Conservation (phyloP, 805 yeast genomes). For the Cyberlindnera nakhonratchasimensis region DNA sequence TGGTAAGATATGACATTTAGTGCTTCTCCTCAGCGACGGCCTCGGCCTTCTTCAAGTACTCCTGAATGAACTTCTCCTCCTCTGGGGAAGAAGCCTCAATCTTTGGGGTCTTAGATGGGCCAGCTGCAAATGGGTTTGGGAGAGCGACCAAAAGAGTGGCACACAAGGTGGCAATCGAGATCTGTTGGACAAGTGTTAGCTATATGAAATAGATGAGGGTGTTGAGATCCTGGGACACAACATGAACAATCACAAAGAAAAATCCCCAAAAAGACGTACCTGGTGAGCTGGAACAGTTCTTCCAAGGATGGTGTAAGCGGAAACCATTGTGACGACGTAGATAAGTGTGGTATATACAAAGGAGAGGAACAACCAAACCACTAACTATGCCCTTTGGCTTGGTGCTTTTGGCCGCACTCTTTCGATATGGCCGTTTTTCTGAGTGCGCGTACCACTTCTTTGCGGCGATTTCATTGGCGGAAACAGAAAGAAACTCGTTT, state of each 20-base stretch:
- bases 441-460: conserved; percentile 6
- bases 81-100: conserved; percentile 79
- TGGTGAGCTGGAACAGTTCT: conserved; percentile 80
- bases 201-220: neutral
- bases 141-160: conserved; percentile 56
- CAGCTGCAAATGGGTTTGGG: conserved; percentile 60
- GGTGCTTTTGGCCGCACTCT: conserved; percentile 3
- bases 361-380: too few relatives aligned
- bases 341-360: too few relatives aligned
- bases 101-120: conserved; percentile 47
- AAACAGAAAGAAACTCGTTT: too few relatives aligned
- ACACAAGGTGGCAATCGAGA: conserved; percentile 80
- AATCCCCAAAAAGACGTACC: conserved; percentile 34
- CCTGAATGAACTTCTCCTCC: conserved; percentile 80
- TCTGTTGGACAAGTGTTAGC: conserved; percentile 33
- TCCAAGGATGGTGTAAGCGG: conserved; percentile 82
- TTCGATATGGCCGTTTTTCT: too few relatives aligned
- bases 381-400: too few relatives aligned
- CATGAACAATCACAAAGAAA: neutral
- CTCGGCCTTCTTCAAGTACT: conserved; percentile 55
- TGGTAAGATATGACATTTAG: conserved; percentile 18
- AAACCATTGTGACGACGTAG: conserved; percentile 78
- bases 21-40: conserved; percentile 28
- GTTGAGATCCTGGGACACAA: too few relatives aligned
- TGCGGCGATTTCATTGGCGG: conserved; percentile 12